A percentile compares a stretch with the other conserved stretches of the same genome.
These are phyloP conservation scores for Microthlaspi erraticum DNA, from an alignment of 345 rosid genomes.

Conservation along the genomic window DNA sequence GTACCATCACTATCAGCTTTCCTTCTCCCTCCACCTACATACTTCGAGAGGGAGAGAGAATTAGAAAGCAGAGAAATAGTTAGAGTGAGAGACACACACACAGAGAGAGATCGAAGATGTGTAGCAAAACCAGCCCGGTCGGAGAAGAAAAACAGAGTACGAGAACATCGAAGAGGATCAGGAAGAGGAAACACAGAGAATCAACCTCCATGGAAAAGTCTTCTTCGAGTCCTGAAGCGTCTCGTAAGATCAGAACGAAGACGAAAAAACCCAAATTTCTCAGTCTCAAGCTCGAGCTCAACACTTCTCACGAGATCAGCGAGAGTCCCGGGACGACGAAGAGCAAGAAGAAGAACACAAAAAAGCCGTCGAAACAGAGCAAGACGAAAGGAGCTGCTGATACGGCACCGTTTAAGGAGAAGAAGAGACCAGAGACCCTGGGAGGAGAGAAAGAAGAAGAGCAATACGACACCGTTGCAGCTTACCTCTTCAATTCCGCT, in stretches of 20 bases:
- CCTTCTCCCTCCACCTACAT: slow-evolving; percentile 29
- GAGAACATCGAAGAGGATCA: slow-evolving; percentile 28
- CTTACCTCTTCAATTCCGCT: slow-evolving; percentile 56
- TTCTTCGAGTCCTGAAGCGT: slow-evolving; percentile 32
- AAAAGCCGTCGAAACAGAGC: slow-evolving; percentile 29
- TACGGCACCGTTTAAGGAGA: slow-evolving; percentile 26
- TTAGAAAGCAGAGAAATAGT: slow-evolving; percentile 16
- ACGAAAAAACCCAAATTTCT: slow-evolving; percentile 72
- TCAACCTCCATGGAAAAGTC: slow-evolving; percentile 18
- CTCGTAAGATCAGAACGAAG: slow-evolving; percentile 63
- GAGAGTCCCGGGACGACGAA: slow-evolving; percentile 25
- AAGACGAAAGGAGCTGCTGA: not conserved
- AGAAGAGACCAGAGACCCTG: slow-evolving; percentile 18
- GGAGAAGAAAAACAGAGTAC: slow-evolving; percentile 32
- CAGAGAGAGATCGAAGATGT: slow-evolving; percentile 44
- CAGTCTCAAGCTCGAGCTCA: slow-evolving; percentile 58
- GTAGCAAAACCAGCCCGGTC: slow-evolving; percentile 36
- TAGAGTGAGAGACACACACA: slow-evolving; percentile 22
- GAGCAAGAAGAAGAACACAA: slow-evolving; percentile 31
- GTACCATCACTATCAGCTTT: slow-evolving; percentile 36
- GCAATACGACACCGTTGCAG: slow-evolving; percentile 57
- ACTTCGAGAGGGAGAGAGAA: slow-evolving; percentile 32
- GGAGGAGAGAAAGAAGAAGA: slow-evolving; percentile 36
- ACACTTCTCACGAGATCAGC: slow-evolving; percentile 34
- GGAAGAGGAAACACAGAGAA: slow-evolving; percentile 35